Base-by-base conservation (phyloP, 2,329 filamentous ascomycete genomes). In the Camillea tinctor region DNA sequence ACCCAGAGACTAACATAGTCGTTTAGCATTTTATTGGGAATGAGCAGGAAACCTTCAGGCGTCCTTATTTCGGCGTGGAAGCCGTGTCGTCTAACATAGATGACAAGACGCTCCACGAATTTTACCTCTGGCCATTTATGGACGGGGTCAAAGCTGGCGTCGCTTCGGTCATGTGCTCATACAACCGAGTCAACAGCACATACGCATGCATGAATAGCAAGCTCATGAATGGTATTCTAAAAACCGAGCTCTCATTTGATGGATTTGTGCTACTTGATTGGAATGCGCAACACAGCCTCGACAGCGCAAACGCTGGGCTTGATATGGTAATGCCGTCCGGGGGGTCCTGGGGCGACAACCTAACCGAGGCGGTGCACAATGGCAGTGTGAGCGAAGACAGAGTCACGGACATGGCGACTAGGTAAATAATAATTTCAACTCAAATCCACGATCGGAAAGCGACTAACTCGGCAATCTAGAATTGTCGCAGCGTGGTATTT, bases 351-450 rank as follows among this genome's bases (percentile, higher is more conserved):
- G 91, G 90, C 0, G 68, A 75, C 7, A 93, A 93, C 70, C 75
- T 96, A 59, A 89, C 88, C 0, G 79, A 90, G 59, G 90, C 90
- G 0, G 86, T 96, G n/a, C 77, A 84, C 26, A 95, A 95, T 68
- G 90, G 91, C 3, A 91, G 89, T 0, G 79, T 96, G 8, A 84
- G 84, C 0, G 85, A 88, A 65, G 87, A 82, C 71, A 83, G 92
- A 23, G 71, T 96, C 1, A 88, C 90, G 57, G 92, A 96, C 73
- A 94, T 94, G 86, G 89, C 85, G 0, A 89, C 88, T 9, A 87
- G 92, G 63, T 80, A 86, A 63, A 60, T 74, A 83, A 56, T 77
- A 86, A 26, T 69, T 77, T 60, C 69, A 80, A 50, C 19, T 1
- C 26, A 30, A 3, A 9, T 24, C 24, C 19, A 24, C 21, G 4